Percentiles rank a stretch among this genome's conserved stretches.
Conservation (phyloP, 805 yeast genomes). For the Saturnispora mendoncae region DNA sequence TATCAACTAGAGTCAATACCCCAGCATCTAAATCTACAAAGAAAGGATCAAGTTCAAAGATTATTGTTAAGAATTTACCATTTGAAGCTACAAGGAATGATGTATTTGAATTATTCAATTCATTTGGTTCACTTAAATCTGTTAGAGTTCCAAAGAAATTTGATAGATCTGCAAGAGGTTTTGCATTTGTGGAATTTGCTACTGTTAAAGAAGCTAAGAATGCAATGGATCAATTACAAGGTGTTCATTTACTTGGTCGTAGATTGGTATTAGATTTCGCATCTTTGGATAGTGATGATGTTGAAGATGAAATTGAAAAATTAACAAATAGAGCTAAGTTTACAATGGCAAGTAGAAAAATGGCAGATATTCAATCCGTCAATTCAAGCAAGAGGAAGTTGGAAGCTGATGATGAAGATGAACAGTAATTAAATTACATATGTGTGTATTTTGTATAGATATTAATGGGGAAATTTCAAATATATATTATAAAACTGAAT, state of each 20-base stretch:
- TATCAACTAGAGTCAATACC: slow-evolving; percentile 65
- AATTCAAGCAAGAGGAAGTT: slow-evolving; percentile 66
- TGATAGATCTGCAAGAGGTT: slow-evolving; percentile 92
- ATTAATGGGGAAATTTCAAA: no score
- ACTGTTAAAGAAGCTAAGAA: slow-evolving; percentile 84
- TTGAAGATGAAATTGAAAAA: slow-evolving; percentile 81
- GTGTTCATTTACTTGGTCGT: slow-evolving; percentile 95
- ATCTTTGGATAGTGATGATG: slow-evolving; percentile 68
- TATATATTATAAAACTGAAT: background rate
- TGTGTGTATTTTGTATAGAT: no score
- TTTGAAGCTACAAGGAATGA: slow-evolving; percentile 93
- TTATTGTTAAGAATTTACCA: slow-evolving; percentile 93
- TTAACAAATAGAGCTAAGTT: slow-evolving; percentile 80
- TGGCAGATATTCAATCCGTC: slow-evolving; percentile 56
- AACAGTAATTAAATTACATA: no score
- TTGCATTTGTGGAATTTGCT: slow-evolving; percentile 91
- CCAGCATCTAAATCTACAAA: slow-evolving; percentile 19
- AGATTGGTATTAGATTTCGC: slow-evolving; percentile 91
- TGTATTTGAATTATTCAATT: slow-evolving; percentile 82
- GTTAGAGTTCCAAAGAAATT: slow-evolving; percentile 95
- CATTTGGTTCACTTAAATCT: slow-evolving; percentile 90
- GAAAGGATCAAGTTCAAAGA: slow-evolving; percentile 52
- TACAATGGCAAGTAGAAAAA: slow-evolving; percentile 70
- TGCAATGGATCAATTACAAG: slow-evolving; percentile 89
- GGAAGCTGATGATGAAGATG: slow-evolving; percentile 46